These are phyloP conservation scores for Cladosporium austrohemisphaericum DNA, from an alignment of 2,329 filamentous ascomycete species.

Conservation along the genomic window DNA sequence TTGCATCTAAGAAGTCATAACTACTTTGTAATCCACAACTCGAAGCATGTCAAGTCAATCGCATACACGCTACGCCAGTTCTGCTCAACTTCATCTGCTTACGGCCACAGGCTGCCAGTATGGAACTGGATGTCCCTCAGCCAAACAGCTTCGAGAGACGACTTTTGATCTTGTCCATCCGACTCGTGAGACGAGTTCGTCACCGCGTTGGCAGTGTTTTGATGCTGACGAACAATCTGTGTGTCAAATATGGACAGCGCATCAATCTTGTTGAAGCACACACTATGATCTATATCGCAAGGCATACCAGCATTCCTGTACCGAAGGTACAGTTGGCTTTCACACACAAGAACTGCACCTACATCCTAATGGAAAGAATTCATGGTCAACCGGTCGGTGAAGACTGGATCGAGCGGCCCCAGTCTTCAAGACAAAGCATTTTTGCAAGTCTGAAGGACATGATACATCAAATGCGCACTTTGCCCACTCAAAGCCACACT, in stretches of 20 bases:
- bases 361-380: constrained; percentile 45
- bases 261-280: constrained; percentile 38
- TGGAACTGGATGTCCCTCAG: background rate
- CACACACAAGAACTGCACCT: constrained; percentile 35
- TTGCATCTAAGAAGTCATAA: no score
- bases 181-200: background rate
- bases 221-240: constrained; percentile 7
- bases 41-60: no score
- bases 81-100: no score
- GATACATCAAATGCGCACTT: background rate
- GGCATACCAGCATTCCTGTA: constrained; percentile 44
- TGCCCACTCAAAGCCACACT: background rate
- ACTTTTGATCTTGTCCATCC: background rate
- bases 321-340: constrained; percentile 47
- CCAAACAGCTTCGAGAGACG: background rate
- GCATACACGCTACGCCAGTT: no score
- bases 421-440: background rate
- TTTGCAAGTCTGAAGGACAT: background rate
- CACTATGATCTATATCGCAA: constrained; percentile 40
- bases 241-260: constrained; percentile 34
- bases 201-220: background rate
- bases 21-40: no score
- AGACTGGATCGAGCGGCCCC: background rate
- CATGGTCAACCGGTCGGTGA: constrained; percentile 14
- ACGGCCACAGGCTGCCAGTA: no score